Evolutionary conservation across 164 flowering plant genomes (phyloP).

Genomic region (Vitis cinerea): DNA sequence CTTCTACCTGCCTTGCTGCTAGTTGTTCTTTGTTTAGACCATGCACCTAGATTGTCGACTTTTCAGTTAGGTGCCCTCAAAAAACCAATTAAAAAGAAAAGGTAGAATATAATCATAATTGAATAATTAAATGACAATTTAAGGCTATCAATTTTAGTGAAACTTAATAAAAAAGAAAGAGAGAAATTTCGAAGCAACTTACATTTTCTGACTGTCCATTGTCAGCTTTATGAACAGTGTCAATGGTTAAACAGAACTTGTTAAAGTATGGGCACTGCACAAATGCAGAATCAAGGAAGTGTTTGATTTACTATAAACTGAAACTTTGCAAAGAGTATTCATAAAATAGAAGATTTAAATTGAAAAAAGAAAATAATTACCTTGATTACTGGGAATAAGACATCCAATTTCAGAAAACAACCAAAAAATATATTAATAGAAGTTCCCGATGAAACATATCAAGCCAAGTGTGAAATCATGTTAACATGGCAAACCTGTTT

Average conservation of each 20-base stretch:
- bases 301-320: not conserved
- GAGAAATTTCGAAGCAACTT: conserved; percentile 18
- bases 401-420: conserved; percentile 18
- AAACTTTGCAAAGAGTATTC: not conserved
- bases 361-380: conserved; percentile 19
- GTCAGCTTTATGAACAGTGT: conserved; percentile 62
- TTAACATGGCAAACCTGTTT: conserved; percentile 46
- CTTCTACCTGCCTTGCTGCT: conserved; percentile 57
- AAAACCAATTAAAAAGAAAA: not conserved
- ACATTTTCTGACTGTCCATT: conserved; percentile 68
- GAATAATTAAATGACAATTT: too few relatives aligned
- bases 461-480: not conserved
- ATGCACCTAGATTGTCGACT: conserved; percentile 45
- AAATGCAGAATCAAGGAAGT: conserved; percentile 2
- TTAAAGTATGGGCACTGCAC: conserved; percentile 67
- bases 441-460: conserved; percentile 1
- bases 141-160: not conserved
- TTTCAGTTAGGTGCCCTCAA: conserved; percentile 3
- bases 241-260: conserved; percentile 50
- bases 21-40: conserved; percentile 52
- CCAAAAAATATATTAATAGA: conserved; percentile 13
- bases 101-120: not conserved
- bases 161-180: not conserved
- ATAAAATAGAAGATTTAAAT: not conserved
- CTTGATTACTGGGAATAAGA: conserved; percentile 46